Conservation (phyloP, 1,284 basidiomycete genomes). For the Polyporus tsugae region DNA sequence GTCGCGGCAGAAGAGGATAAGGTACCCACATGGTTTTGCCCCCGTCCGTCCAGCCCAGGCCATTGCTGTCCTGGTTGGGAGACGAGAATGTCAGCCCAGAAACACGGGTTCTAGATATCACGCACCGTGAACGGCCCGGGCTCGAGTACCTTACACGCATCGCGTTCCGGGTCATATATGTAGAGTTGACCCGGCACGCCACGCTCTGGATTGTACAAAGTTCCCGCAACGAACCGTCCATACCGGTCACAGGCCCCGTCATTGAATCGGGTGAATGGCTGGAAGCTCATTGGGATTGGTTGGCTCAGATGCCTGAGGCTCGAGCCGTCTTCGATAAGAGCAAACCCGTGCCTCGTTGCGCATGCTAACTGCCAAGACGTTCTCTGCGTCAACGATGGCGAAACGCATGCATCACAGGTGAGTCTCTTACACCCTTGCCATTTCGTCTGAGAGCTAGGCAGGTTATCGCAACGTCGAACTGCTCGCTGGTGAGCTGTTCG, state of each 20-base stretch:
- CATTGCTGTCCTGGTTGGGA: conserved; percentile 63
- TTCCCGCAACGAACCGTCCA: conserved; percentile 73
- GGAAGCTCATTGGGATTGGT: conserved; percentile 54
- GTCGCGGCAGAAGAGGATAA: conserved; percentile 23
- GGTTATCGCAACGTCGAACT: conserved; percentile 59
- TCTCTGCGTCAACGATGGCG: conserved; percentile 12
- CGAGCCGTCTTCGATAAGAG: conserved; percentile 54
- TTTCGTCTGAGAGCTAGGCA: conserved; percentile 60
- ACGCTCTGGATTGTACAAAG: conserved; percentile 58
- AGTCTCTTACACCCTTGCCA: conserved; percentile 53
- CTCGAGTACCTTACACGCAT: conserved; percentile 60
- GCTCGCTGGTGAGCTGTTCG: conserved; percentile 51
- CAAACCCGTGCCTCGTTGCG: conserved; percentile 60
- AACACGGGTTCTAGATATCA: conserved; percentile 12
- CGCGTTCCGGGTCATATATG: conserved; percentile 61
- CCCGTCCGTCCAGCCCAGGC: conserved; percentile 69
- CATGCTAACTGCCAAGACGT: conserved; percentile 56
- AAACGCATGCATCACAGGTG: neutral
- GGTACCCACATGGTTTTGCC: conserved; percentile 62
- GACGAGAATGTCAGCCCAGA: conserved; percentile 17
- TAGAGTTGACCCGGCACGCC: conserved; percentile 65
- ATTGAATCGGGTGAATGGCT: conserved; percentile 65
- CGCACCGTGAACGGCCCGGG: conserved; percentile 71
- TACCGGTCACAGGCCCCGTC: conserved; percentile 72
- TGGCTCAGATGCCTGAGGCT: conserved; percentile 55